These are phyloP conservation scores for Fomitopsis pulvina DNA, from an alignment of 768 basidiomycete species.

Conservation along the genomic window DNA sequence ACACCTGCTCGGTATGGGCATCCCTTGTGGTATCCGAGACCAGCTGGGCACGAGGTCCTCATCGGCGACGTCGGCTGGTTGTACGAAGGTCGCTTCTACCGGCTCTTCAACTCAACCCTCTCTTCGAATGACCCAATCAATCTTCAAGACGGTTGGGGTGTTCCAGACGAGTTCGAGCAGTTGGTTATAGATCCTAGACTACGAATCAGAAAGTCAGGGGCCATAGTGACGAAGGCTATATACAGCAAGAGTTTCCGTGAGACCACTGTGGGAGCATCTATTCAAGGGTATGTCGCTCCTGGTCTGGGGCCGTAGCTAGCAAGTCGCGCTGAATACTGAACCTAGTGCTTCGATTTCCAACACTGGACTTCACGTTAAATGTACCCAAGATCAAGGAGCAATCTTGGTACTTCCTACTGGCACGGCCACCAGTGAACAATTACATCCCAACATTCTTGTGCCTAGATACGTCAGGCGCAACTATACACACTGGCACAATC, in stretches of 20 bases:
- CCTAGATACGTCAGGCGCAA: slow-evolving; percentile 5
- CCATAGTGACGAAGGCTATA: neutral
- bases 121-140: slow-evolving; percentile 5
- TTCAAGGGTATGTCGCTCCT: neutral
- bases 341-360: neutral
- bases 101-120: slow-evolving; percentile 14
- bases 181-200: neutral
- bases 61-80: slow-evolving; percentile 17
- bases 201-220: neutral
- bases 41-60: slow-evolving; percentile 7
- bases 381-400: slow-evolving; percentile 7
- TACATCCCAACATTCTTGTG: neutral
- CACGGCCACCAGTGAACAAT: neutral
- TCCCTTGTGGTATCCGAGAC: slow-evolving; percentile 14
- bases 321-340: too few relatives aligned
- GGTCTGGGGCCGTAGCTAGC: neutral
- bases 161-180: slow-evolving; percentile 7
- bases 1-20: slow-evolving; percentile 3
- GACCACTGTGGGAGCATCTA: neutral
- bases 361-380: neutral
- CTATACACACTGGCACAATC: slow-evolving; percentile 3
- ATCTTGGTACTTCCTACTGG: slow-evolving; percentile 1
- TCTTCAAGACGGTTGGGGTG: neutral
- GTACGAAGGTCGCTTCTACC: slow-evolving; percentile 11
- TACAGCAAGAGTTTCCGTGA: slow-evolving; percentile 4